Conservation (phyloP, 495 filamentous ascomycete genomes). For the Aspergillus incahuasiensis region DNA sequence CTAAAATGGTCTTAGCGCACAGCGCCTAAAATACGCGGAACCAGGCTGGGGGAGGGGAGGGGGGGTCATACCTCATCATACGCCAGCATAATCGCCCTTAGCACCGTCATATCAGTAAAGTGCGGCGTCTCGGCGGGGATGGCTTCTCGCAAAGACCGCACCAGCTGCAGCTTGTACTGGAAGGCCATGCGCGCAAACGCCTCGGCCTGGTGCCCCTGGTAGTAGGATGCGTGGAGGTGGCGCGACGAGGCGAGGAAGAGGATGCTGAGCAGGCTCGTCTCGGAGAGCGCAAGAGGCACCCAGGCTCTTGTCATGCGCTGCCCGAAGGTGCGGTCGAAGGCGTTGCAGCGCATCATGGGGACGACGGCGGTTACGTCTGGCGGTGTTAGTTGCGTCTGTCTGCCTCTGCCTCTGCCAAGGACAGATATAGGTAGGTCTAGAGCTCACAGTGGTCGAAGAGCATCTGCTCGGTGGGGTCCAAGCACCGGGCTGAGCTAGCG, state of each 20-base stretch:
- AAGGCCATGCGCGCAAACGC: not conserved
- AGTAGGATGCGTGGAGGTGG: not conserved
- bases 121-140: slow-evolving; percentile 4
- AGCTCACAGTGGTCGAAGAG: slow-evolving; percentile 9
- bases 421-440: too few species aligned
- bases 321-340: slow-evolving; percentile 5
- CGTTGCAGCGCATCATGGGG: slow-evolving; percentile 20
- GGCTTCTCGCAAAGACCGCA: not conserved
- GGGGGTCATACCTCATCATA: slow-evolving; percentile 28
- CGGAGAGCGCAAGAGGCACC: not conserved
- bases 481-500: not conserved
- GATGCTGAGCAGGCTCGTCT: not conserved
- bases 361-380: slow-evolving; percentile 14
- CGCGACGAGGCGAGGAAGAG: slow-evolving; percentile 3
- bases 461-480: slow-evolving; percentile 1
- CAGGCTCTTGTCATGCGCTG: slow-evolving; percentile 6
- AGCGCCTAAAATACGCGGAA: too few species aligned
- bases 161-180: slow-evolving; percentile 1
- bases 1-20: too few species aligned
- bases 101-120: slow-evolving; percentile 18
- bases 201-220: not conserved
- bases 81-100: slow-evolving; percentile 23
- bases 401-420: too few species aligned
- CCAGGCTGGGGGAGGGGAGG: too few species aligned
- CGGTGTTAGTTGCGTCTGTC: not conserved